A percentile compares a stretch with the other conserved stretches of the same genome.
Evolutionary conservation across 164 flowering plant genomes (phyloP).

Genomic region (Dillenia turbinata): DNA sequence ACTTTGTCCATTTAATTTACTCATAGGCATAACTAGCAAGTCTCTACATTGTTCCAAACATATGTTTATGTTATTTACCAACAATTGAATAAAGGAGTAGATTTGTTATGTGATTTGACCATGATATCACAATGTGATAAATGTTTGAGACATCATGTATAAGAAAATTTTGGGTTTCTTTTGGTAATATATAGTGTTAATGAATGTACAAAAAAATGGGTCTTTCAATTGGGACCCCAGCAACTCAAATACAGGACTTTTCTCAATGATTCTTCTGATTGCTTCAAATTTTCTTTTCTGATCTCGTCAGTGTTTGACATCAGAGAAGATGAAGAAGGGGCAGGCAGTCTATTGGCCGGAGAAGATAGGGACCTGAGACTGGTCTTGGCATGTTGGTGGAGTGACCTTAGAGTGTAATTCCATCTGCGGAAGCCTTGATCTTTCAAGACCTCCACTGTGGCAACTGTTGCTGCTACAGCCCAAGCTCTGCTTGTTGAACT

Average conservation of each 20-base stretch:
- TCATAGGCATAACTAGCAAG: too few species aligned
- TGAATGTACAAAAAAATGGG: neutral
- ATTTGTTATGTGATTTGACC: too few species aligned
- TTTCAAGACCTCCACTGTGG: slow-evolving; percentile 4
- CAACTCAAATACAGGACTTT: slow-evolving; percentile 12
- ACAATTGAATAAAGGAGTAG: too few species aligned
- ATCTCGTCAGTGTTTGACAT: neutral
- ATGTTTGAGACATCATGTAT: too few species aligned
- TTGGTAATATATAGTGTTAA: too few species aligned
- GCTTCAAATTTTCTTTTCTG: neutral
- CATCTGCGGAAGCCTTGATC: slow-evolving; percentile 11
- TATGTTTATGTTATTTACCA: too few species aligned
- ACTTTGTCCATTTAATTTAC: too few species aligned
- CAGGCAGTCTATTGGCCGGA: neutral
- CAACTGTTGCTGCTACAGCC: slow-evolving; percentile 2
- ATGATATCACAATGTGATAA: too few species aligned
- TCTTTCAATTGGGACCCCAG: slow-evolving; percentile 11
- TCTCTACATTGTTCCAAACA: too few species aligned
- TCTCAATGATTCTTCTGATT: slow-evolving; percentile 11
- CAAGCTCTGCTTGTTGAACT: too few species aligned
- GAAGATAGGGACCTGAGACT: neutral
- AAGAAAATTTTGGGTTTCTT: too few species aligned
- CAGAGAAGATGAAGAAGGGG: neutral
- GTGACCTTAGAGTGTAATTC: slow-evolving; percentile 6
- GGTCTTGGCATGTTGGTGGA: slow-evolving; percentile 6